These are phyloP conservation scores for Pleurotus sapidus DNA, from an alignment of 768 basidiomycete genomes.

Conservation along the genomic window DNA sequence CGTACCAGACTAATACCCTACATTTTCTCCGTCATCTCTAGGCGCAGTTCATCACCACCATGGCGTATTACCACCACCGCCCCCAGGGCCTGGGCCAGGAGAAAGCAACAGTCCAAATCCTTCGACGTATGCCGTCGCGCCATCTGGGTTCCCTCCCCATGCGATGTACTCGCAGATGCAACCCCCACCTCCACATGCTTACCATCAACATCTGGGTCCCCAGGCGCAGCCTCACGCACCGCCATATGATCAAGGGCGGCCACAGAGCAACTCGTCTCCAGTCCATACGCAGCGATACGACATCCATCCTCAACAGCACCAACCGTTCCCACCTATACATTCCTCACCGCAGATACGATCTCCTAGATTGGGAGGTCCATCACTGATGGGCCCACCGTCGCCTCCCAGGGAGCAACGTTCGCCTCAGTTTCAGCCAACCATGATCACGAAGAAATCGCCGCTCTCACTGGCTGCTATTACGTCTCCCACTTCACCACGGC, in stretches of 20 bases:
- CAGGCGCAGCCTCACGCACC: constrained; percentile 1
- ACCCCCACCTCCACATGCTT: background rate
- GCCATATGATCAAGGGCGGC: constrained; percentile 2
- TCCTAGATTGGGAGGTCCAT: background rate
- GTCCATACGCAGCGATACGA: constrained; percentile 3
- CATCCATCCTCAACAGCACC: constrained; percentile 3
- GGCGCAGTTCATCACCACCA: constrained; percentile 12
- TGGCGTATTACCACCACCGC: background rate
- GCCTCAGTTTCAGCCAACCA: background rate
- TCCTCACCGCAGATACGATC: constrained; percentile 9
- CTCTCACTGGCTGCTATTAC: constrained; percentile 39
- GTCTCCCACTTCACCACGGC: constrained; percentile 34
- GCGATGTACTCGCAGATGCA: background rate
- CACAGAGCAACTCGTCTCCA: background rate
- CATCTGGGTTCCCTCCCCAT: background rate
- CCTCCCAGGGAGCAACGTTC: background rate
- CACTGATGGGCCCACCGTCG: background rate
- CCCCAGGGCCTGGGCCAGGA: background rate
- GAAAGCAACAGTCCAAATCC: background rate
- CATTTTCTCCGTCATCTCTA: constrained; percentile 18
- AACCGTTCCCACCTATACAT: constrained; percentile 17
- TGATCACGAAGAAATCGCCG: constrained; percentile 27
- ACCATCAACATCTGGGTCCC: background rate
- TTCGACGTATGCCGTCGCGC: background rate
- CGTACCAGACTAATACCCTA: constrained; percentile 25